A percentile compares a stretch with the other conserved stretches of the same genome.
phyloP scores from a whole-genome alignment of 2,329 filamentous ascomycete genomes.

The Xylaria sp. region DNA sequence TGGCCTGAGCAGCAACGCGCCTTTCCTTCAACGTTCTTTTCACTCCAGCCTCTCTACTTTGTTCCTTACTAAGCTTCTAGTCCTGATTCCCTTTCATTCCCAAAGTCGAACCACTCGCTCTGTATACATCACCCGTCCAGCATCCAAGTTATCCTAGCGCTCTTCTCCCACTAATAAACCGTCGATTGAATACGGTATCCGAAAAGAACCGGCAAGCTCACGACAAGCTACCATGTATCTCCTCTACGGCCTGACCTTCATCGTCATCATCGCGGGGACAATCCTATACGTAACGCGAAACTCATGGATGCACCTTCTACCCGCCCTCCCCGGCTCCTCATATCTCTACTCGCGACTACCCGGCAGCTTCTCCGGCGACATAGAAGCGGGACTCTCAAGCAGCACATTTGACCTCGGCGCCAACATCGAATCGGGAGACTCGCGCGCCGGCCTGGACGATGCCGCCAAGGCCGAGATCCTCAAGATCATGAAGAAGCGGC shows the following conservation, averaged over 20 bases:
- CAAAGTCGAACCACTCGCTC: constrained; percentile 1
- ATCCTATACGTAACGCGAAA: constrained; percentile 80
- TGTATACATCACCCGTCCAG: background rate
- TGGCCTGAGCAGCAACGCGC: constrained; percentile 22
- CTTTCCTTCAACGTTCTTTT: background rate
- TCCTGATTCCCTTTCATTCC: constrained; percentile 3
- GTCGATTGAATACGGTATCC: no score
- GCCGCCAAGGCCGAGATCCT: constrained; percentile 81
- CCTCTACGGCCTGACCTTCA: constrained; percentile 77
- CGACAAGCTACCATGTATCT: constrained; percentile 61
- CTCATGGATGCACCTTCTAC: constrained; percentile 75
- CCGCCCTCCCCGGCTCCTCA: constrained; percentile 39
- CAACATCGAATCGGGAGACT: constrained; percentile 82
- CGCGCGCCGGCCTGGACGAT: constrained; percentile 80
- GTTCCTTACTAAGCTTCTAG: background rate
- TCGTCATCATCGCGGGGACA: constrained; percentile 74
- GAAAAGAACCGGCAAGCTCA: background rate
- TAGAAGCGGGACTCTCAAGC: constrained; percentile 85
- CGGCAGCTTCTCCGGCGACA: constrained; percentile 75
- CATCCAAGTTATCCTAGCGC: background rate
- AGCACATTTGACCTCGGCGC: constrained; percentile 80
- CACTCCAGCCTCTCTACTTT: constrained; percentile 6
- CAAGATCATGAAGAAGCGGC: constrained; percentile 85
- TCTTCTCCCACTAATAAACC: constrained; percentile 2
- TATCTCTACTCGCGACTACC: constrained; percentile 80